phyloP scores from a whole-genome alignment of 768 basidiomycete species.

The Termitomyces sp. region DNA sequence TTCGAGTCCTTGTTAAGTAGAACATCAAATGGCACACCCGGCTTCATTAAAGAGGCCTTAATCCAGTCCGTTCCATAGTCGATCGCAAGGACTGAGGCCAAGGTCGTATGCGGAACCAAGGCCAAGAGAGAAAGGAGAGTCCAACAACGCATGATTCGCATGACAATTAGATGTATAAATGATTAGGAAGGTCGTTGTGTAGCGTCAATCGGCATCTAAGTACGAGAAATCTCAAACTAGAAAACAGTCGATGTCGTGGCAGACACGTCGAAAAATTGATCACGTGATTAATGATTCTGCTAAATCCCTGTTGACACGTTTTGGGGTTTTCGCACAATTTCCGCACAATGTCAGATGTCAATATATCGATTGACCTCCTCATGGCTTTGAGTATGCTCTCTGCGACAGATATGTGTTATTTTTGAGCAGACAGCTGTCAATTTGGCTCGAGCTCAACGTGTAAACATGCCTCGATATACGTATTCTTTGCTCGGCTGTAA shows the following conservation, averaged over 20 bases:
- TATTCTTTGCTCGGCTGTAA: no score
- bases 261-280: conserved; percentile 25
- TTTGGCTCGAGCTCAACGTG: background rate
- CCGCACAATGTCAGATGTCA: background rate
- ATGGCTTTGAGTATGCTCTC: background rate
- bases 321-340: background rate
- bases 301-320: no score
- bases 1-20: conserved; percentile 96
- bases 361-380: background rate
- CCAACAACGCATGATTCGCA: conserved; percentile 34
- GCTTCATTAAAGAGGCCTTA: conserved; percentile 93
- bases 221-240: conserved; percentile 8
- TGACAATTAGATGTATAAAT: conserved; percentile 20
- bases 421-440: background rate
- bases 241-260: conserved; percentile 23
- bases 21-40: conserved; percentile 92
- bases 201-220: conserved; percentile 21
- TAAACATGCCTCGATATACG: background rate
- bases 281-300: conserved; percentile 11
- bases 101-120: conserved; percentile 35
- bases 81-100: conserved; percentile 84
- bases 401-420: background rate
- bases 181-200: conserved; percentile 16
- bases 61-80: conserved; percentile 99
- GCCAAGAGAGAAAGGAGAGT: conserved; percentile 31